phyloP scores from a whole-genome alignment of 768 basidiomycete genomes.

The Tulasnella calospora region DNA sequence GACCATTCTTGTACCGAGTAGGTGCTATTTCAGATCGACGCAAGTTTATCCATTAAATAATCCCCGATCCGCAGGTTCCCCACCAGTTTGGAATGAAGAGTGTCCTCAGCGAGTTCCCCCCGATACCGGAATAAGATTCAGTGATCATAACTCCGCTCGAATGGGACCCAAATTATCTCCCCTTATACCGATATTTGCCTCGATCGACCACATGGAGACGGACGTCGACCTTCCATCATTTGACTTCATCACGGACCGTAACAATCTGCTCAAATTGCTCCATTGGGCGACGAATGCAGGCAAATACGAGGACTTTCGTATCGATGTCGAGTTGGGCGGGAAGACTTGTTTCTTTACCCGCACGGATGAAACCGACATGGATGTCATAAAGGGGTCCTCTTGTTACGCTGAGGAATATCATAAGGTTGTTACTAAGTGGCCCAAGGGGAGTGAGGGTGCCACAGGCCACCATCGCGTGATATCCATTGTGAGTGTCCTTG shows the following conservation, averaged over 20 bases:
- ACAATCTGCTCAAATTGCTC: constrained; percentile 57
- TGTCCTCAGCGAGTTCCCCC: constrained; percentile 51
- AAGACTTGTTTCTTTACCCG: constrained; percentile 59
- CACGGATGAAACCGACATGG: constrained; percentile 44
- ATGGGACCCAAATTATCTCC: constrained; percentile 37
- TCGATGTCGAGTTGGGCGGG: constrained; percentile 63
- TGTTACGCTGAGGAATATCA: constrained; percentile 60
- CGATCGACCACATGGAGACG: constrained; percentile 45
- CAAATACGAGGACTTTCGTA: constrained; percentile 50
- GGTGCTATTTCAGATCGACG: not conserved
- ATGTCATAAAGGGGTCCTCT: constrained; percentile 23
- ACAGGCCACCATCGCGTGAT: constrained; percentile 61
- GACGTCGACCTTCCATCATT: constrained; percentile 40
- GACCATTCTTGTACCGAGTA: not conserved
- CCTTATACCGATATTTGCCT: constrained; percentile 54
- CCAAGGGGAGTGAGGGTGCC: constrained; percentile 47
- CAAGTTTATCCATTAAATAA: too few relatives aligned
- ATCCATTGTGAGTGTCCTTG: constrained; percentile 49
- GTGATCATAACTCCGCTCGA: constrained; percentile 50
- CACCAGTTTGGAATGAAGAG: constrained; percentile 52
- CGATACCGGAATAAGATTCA: constrained; percentile 48
- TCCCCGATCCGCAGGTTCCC: constrained; percentile 46
- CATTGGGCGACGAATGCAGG: constrained; percentile 45
- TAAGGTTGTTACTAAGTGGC: constrained; percentile 47
- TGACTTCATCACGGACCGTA: constrained; percentile 60